A percentile compares a stretch with the other conserved stretches of the same genome.
phyloP scores from a whole-genome alignment of 352 stramenopile genomes.

The Phytophthora syringae region DNA sequence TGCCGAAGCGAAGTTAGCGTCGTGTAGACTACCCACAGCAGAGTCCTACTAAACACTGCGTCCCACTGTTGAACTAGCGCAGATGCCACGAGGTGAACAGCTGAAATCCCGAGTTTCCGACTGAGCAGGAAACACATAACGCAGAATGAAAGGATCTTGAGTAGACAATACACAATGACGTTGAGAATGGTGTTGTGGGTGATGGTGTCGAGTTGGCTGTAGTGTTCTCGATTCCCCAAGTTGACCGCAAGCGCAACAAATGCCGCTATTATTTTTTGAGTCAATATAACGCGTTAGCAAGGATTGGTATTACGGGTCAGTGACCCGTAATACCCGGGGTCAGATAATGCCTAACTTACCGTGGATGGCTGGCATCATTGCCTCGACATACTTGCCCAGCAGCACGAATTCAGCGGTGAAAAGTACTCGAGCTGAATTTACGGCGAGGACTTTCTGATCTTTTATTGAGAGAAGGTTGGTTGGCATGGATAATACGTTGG shows the following conservation, averaged over 20 bases:
- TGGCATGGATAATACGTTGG: too few species aligned
- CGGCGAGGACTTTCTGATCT: not conserved
- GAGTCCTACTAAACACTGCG: not conserved
- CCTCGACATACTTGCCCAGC: slow-evolving; percentile 14
- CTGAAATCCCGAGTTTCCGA: slow-evolving; percentile 3
- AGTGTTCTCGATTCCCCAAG: not conserved
- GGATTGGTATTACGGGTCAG: too few species aligned
- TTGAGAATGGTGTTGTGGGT: slow-evolving; percentile 14
- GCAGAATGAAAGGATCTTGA: slow-evolving; percentile 5
- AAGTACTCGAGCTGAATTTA: slow-evolving; percentile 2
- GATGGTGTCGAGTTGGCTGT: slow-evolving; percentile 9
- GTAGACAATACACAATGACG: not conserved
- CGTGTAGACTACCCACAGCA: slow-evolving; percentile 6
- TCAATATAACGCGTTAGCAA: too few species aligned
- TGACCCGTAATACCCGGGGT: too few species aligned
- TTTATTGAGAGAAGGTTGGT: not conserved
- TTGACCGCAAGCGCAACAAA: slow-evolving; percentile 5
- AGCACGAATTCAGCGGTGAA: slow-evolving; percentile 9
- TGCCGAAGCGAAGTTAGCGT: slow-evolving; percentile 5
- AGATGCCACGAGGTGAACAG: slow-evolving; percentile 9
- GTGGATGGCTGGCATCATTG: slow-evolving; percentile 11
- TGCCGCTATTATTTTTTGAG: too few species aligned
- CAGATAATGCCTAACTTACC: not conserved
- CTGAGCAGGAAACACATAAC: slow-evolving; percentile 11
- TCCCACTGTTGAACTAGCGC: slow-evolving; percentile 6